Evolutionary conservation across 2,329 filamentous ascomycete genomes (phyloP).

Genomic region (Paraphaeosphaeria sporulosa): DNA sequence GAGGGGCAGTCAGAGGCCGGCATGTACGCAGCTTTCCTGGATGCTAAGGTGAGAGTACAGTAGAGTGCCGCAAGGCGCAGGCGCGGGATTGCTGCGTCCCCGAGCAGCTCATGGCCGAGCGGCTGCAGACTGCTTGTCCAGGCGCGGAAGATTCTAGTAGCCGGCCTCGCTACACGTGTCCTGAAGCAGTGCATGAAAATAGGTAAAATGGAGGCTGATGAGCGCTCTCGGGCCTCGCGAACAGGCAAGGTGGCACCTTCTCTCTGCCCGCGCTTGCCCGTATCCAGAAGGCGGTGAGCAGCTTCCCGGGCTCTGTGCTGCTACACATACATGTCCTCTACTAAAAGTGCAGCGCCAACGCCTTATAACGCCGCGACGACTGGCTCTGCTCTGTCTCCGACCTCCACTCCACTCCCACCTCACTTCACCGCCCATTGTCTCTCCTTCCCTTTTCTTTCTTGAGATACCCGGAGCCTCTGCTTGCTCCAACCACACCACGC

Average conservation of each 20-base stretch:
- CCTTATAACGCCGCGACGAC: slow-evolving; percentile 40
- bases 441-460: slow-evolving; percentile 31
- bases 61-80: background rate
- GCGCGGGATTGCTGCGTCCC: slow-evolving; percentile 3
- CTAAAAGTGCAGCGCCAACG: slow-evolving; percentile 32
- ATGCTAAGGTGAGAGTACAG: background rate
- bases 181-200: slow-evolving; percentile 36
- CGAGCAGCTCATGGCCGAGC: background rate
- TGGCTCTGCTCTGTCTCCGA: slow-evolving; percentile 21
- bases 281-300: slow-evolving; percentile 26
- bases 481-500: slow-evolving; percentile 28
- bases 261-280: slow-evolving; percentile 25
- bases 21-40: background rate
- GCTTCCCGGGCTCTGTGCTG: slow-evolving; percentile 21
- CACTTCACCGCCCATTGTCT: slow-evolving; percentile 26
- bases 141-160: slow-evolving; percentile 29
- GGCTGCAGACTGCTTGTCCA: background rate
- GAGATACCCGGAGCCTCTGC: slow-evolving; percentile 40
- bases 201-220: slow-evolving; percentile 41
- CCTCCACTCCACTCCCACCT: slow-evolving; percentile 27
- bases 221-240: slow-evolving; percentile 26
- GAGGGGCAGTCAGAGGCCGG: too few relatives aligned
- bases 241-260: slow-evolving; percentile 29
- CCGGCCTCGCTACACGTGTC: slow-evolving; percentile 39
- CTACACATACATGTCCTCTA: slow-evolving; percentile 42